Base-by-base conservation (phyloP, 2,329 filamentous ascomycete species). In the Monilinia vaccinii-corymbosi region DNA sequence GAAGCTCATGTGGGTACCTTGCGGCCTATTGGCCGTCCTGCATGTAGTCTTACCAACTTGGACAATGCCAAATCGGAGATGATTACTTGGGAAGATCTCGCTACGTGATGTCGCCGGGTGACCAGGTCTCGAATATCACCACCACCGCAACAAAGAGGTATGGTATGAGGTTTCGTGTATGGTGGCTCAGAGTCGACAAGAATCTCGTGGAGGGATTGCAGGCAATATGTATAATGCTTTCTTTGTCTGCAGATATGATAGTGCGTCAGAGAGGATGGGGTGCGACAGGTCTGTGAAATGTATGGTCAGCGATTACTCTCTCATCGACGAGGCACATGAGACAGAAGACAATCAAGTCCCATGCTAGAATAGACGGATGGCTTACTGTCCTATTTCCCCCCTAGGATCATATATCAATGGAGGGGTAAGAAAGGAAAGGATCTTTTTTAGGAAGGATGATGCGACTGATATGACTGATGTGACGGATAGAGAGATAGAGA, bases 21-120 rank as follows among this genome's bases (percentile, higher is more conserved):
- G 65, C 67, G 69, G 68, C 70, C 70, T 64, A 60, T 63, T 66
- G 69, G 69, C 69, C 70, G 68, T 64, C 58, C 64, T 68, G 67
- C 67, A 67, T 65, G 60, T 64, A 47, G 65, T 63, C 65, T 67
- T 69, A 56, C 67, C 68, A 66, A 62, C 62, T 49, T 62, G 55
- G 64, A 67, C 69, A 70, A 65, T 51, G 21, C 46, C 28, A 53
- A 53, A 28, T 36, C 48, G 40, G n/a, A 8, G 18, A 46, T 38
- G 49, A 45, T 46, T 50, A 10, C 38, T 45, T 53, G 31, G n/a
- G n/a, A 28, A 25, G 14, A 36, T 14, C 45, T 52, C 11, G 31
- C 13, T 53, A 31, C 31, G 42, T 23, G 31, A 55, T n/a, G 49
- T 40, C 45, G 44, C 36, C 32, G 25, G 31, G 21, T 40, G 23